Conservation (phyloP, 2,329 filamentous ascomycete genomes). For the Leptographium galeiforme region DNA sequence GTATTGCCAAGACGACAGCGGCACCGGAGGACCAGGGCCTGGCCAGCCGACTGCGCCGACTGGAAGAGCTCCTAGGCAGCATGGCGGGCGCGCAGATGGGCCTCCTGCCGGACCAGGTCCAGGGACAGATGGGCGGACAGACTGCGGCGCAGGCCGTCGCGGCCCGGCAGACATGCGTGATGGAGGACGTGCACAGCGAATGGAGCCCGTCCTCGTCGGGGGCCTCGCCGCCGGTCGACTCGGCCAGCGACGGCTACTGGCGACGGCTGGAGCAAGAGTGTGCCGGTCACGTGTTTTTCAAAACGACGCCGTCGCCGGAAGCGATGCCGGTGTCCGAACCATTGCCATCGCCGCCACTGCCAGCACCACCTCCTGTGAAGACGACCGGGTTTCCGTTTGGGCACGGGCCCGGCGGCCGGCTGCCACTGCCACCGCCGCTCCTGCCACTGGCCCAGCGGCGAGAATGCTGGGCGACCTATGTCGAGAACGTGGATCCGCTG, state of each 20-base stretch:
- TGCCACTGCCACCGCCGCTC: neutral
- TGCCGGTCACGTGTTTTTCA: neutral
- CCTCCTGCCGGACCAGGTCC: no score
- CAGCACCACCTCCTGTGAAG: neutral
- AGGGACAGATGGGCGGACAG: no score
- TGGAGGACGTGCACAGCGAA: neutral
- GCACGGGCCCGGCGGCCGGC: neutral
- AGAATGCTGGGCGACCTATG: conserved; percentile 1
- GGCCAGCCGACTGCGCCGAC: neutral
- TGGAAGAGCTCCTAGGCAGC: neutral
- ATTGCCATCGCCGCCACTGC: neutral
- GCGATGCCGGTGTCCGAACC: neutral
- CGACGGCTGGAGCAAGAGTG: neutral
- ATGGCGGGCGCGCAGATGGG: neutral
- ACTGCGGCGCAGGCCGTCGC: no score
- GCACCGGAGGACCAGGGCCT: neutral
- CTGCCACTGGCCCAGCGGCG: conserved; percentile 2
- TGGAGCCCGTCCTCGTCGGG: neutral
- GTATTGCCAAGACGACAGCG: neutral
- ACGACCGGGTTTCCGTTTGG: neutral
- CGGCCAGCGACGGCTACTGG: conserved; percentile 1
- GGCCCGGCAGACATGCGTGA: neutral
- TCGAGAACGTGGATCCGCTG: conserved; percentile 5
- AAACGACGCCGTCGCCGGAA: neutral
- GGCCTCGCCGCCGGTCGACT: neutral